These are phyloP conservation scores for Dioscorea alata DNA, from an alignment of 106 monocot species.

Conservation along the genomic window DNA sequence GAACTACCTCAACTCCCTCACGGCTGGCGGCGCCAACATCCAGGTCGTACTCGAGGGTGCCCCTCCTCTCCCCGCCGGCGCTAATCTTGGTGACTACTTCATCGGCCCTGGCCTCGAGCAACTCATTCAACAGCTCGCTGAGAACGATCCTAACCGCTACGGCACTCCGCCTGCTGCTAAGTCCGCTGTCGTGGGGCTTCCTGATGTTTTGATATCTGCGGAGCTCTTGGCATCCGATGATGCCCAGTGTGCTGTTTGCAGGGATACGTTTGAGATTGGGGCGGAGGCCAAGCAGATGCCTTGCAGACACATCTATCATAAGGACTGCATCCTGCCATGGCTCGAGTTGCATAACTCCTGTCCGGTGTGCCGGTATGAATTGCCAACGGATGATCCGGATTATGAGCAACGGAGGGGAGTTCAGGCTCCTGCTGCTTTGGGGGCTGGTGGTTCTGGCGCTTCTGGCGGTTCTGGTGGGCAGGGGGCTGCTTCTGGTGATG, in stretches of 20 bases:
- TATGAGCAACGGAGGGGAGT: constrained; percentile 42
- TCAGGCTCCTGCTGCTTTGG: background rate
- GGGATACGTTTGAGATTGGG: constrained; percentile 76
- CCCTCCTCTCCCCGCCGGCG: constrained; percentile 1
- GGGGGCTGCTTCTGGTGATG: constrained; percentile 2
- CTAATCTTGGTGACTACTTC: constrained; percentile 66
- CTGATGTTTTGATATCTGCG: constrained; percentile 41
- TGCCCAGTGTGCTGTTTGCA: constrained; percentile 87
- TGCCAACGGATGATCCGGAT: constrained; percentile 79
- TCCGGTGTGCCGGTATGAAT: constrained; percentile 77
- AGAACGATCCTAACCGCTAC: constrained; percentile 89
- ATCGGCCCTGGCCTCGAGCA: constrained; percentile 68
- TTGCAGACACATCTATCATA: constrained; percentile 85
- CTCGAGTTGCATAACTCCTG: constrained; percentile 88
- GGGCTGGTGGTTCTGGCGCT: constrained; percentile 3
- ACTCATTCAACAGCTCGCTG: constrained; percentile 81
- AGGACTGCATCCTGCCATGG: constrained; percentile 86
- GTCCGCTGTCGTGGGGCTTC: constrained; percentile 39
- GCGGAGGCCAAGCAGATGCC: constrained; percentile 71
- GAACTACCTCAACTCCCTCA: constrained; percentile 23
- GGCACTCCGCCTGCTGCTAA: constrained; percentile 90
- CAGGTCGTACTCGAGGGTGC: constrained; percentile 65
- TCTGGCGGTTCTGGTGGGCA: constrained; percentile 5
- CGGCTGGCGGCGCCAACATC: constrained; percentile 61
- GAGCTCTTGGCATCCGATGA: constrained; percentile 39